Conservation (phyloP, 805 yeast genomes). For the Starmerella bombi region DNA sequence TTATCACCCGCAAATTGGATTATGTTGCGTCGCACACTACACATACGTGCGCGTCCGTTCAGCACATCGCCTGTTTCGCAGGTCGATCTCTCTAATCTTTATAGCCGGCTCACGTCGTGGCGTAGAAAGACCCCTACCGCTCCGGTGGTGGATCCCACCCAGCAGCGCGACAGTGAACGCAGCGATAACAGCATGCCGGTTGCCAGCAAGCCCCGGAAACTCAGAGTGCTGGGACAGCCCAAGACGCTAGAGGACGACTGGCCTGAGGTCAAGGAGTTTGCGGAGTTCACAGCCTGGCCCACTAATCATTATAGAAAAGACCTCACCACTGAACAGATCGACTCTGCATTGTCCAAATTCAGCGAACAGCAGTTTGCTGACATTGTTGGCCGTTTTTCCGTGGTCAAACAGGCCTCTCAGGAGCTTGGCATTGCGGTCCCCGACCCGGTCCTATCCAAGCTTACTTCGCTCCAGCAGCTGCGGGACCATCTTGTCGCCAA, state of each 20-base stretch:
- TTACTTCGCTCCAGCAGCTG: constrained; percentile 32
- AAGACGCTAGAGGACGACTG: constrained; percentile 10
- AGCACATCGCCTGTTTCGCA: constrained; percentile 8
- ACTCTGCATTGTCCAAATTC: constrained; percentile 6
- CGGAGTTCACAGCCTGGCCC: constrained; percentile 26
- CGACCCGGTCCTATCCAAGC: constrained; percentile 36
- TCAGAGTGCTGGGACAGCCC: constrained; percentile 20
- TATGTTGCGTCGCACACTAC: not conserved
- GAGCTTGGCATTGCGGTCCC: constrained; percentile 40
- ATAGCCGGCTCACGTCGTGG: constrained; percentile 17
- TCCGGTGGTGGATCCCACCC: constrained; percentile 20
- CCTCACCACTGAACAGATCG: constrained; percentile 15
- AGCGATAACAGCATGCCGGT: constrained; percentile 13
- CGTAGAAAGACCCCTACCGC: constrained; percentile 7
- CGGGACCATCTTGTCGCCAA: constrained; percentile 30
- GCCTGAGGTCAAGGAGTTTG: constrained; percentile 11
- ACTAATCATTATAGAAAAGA: constrained; percentile 18
- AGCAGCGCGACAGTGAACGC: constrained; percentile 6
- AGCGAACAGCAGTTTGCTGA: constrained; percentile 24
- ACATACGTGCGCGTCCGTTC: too few relatives aligned
- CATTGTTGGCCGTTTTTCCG: constrained; percentile 37
- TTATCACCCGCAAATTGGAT: too few relatives aligned
- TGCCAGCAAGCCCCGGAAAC: constrained; percentile 18
- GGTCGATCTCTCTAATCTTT: constrained; percentile 12
- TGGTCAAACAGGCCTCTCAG: constrained; percentile 37